Evolutionary conservation across 495 filamentous ascomycete species (phyloP), one percentile per base, ranked within the genome.

Genomic region (Acidiella bohemica): DNA sequence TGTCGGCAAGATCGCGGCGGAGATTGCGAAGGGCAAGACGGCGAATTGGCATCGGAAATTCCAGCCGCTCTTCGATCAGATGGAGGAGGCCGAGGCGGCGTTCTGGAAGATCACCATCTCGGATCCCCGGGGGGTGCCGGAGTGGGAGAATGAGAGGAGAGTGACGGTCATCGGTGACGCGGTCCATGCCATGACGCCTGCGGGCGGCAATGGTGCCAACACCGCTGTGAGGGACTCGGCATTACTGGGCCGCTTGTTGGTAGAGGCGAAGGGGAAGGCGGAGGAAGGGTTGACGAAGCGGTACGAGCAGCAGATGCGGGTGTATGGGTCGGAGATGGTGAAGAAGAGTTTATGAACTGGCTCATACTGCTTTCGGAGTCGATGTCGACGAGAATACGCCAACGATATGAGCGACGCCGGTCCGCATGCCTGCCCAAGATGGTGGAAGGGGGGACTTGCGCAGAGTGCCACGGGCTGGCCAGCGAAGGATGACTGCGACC

Each of bases 111-210:
- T 73, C 34, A 70, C 66, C n/a, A 70, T 66, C 49, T 70, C 68
- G 12, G 63, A 55, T 9, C 69, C 68, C 17, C 49, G 46, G 8
- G 67, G 67, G 5, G 67, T 71, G 8, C 53, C 54, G 12, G 63
- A 67, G 40, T 73, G 68, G 68, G 28, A 36, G 5, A 70, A 67
- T 31, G 59, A 69, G 23, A 53, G 57, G 2, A 59, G 68, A 6
- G 71, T 77, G n/a, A 75, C 73, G 0, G 56, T 77, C 6, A 67
- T 77, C 11, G 75, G 73, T 0, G 73, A 79, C 44, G 71, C 73
- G 0, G 69, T 60, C 18, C 75, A 79, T 51, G 61, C 62, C 11
- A 77, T 76, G 72, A 75, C 73, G 4, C 75, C 75, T 4, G 72
- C 72, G 0, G 71, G 67, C 0, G 73, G 72, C 2, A 67, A 70